Evolutionary conservation across 2,329 filamentous ascomycete genomes (phyloP).

Genomic region (Neofusicoccum umdonicola): DNA sequence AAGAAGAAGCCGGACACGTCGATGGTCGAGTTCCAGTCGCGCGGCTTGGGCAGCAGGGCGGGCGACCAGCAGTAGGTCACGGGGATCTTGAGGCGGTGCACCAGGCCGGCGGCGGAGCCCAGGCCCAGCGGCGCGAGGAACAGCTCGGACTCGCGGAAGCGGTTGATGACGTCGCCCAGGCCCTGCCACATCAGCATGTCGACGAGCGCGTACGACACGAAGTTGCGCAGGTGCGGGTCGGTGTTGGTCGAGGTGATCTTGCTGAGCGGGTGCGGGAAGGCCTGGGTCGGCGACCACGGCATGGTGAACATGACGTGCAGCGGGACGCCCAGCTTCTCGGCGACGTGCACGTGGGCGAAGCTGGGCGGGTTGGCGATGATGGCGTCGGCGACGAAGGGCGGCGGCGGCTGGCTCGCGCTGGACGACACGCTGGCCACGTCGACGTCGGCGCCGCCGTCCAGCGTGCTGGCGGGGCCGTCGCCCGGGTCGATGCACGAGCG

Average conservation of each 20-base stretch:
- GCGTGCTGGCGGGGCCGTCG: conserved; percentile 49
- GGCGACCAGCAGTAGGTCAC: conserved; percentile 66
- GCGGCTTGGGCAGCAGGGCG: conserved; percentile 63
- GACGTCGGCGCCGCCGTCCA: conserved; percentile 50
- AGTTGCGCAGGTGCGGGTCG: conserved; percentile 72
- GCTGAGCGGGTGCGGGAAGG: conserved; percentile 74
- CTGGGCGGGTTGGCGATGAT: conserved; percentile 79
- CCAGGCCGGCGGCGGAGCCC: conserved; percentile 71
- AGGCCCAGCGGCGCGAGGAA: conserved; percentile 71
- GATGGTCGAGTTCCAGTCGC: conserved; percentile 67
- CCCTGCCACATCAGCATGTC: conserved; percentile 71
- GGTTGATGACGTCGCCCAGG: conserved; percentile 73
- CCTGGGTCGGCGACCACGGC: conserved; percentile 71
- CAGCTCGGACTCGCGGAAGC: conserved; percentile 67
- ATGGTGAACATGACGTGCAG: conserved; percentile 90
- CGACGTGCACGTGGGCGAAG: conserved; percentile 73
- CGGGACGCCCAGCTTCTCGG: conserved; percentile 71
- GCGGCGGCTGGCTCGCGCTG: conserved; percentile 30
- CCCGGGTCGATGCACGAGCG: conserved; percentile 71
- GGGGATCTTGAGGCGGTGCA: conserved; percentile 71
- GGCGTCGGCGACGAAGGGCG: conserved; percentile 78
- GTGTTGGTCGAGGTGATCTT: conserved; percentile 72
- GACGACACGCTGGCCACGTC: conserved; percentile 45
- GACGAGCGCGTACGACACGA: conserved; percentile 75
- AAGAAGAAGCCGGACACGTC: conserved; percentile 79